Base-by-base conservation (phyloP, 192 early-diverging fungal species). In the Backusella sp. region DNA sequence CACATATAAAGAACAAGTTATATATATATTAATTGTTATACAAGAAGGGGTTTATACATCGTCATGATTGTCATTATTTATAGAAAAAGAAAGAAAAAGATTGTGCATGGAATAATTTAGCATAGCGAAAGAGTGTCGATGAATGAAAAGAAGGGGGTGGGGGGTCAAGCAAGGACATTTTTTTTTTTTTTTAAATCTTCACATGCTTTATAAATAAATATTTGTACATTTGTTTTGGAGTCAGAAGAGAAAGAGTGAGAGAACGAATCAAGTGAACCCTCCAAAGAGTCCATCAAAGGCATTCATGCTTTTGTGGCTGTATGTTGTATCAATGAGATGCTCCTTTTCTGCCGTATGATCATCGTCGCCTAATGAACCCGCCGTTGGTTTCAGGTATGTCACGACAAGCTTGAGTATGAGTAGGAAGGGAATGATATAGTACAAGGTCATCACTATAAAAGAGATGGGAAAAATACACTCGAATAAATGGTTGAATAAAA, bases 371-470 rank as follows among this genome's bases (percentile, higher is more conserved):
- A 35, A 41, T 70, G 68, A 4, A 6, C 17, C 19, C 8, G 68
- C 23, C 4, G 36, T 41, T 35, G 21, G 28, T 26, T 70, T 70
- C 21, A 70, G 39, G 21, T 41, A 42, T 19, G 28, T 41, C 9
- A 70, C 68, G 14, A 42, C 39, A 6, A 70, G 21, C 26, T 70
- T 70, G 9, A 70, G 34, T 41, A 70, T 41, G 21, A 70, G 28
- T 42, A 70, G 15, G 34, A 70, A 70, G 1, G 39, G 36, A 15
- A 70, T 70, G 39, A 70, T 70, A 35, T 70, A 70, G n/a, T 70
- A 39, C 21, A 70, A 14, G 3, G 68, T 35, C 68, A 70, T 70
- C 6, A n/a, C 19, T 49, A 1, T 15, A 49, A 49, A 44, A n/a
- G 19, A 49, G 46, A n/a, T 19, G 19, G 19, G 46, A 49, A 21